Evolutionary conservation across 2,329 filamentous ascomycete genomes (phyloP).

Genomic region (Tolypocladium paradoxum): DNA sequence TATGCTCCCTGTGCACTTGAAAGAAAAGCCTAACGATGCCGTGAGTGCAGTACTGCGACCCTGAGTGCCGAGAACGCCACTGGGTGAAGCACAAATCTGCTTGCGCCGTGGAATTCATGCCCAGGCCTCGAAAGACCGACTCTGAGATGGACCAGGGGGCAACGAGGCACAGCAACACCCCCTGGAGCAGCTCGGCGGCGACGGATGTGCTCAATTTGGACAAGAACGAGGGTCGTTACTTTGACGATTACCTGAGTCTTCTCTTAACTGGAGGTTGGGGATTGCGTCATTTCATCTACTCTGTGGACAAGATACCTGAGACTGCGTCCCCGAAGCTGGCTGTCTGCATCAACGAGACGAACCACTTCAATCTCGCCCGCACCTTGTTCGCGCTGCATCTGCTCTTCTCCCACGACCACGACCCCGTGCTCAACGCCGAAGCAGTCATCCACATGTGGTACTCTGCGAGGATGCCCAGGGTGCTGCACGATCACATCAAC

Average conservation of each 20-base stretch:
- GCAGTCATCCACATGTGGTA: constrained; percentile 15
- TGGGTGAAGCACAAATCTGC: constrained; percentile 3
- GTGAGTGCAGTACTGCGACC: constrained; percentile 11
- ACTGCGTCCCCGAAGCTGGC: constrained; percentile 7
- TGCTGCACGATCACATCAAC: constrained; percentile 5
- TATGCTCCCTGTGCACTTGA: not conserved
- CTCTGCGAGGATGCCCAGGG: constrained; percentile 9
- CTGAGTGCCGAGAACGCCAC: constrained; percentile 7
- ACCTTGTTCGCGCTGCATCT: constrained; percentile 6
- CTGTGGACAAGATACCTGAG: constrained; percentile 9
- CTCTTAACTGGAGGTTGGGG: constrained; percentile 12
- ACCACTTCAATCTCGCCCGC: not conserved
- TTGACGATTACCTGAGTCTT: constrained; percentile 9
- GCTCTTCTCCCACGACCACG: constrained; percentile 2
- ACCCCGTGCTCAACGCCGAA: constrained; percentile 11
- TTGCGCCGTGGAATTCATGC: not conserved
- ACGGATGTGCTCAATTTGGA: constrained; percentile 15
- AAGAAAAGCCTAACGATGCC: not conserved
- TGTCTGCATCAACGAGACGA: constrained; percentile 5
- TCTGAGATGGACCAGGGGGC: not conserved
- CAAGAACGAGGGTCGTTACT: constrained; percentile 14
- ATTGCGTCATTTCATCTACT: constrained; percentile 15
- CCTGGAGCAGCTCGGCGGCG: constrained; percentile 11
- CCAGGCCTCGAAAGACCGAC: not conserved
- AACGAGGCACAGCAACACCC: not conserved